These are phyloP conservation scores for Taiwanofungus camphoratus DNA, from an alignment of 1,284 basidiomycete species.

Conservation along the genomic window DNA sequence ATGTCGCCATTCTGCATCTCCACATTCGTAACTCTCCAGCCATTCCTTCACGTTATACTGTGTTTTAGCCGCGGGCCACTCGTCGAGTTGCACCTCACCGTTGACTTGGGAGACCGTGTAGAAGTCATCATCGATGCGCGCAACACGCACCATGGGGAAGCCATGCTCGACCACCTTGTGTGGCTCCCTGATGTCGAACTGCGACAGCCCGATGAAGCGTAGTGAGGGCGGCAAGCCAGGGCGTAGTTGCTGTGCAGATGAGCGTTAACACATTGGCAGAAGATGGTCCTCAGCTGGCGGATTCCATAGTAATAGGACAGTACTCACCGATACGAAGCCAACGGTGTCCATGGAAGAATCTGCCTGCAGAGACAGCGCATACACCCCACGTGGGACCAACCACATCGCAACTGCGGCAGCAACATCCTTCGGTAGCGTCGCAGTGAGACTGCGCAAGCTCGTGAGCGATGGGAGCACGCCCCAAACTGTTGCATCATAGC, in stretches of 20 bases:
- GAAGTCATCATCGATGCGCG: slow-evolving; percentile 47
- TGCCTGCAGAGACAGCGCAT: slow-evolving; percentile 45
- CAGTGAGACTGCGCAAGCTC: slow-evolving; percentile 44
- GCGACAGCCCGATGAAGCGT: slow-evolving; percentile 48
- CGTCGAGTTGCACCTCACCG: slow-evolving; percentile 28
- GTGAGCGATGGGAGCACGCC: slow-evolving; percentile 58
- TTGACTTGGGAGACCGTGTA: slow-evolving; percentile 40
- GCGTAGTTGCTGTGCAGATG: slow-evolving; percentile 47
- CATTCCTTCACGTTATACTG: slow-evolving; percentile 50
- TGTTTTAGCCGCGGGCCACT: slow-evolving; percentile 49
- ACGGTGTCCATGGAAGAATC: slow-evolving; percentile 29
- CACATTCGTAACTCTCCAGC: slow-evolving; percentile 46
- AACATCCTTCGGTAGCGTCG: slow-evolving; percentile 60
- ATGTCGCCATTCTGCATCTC: slow-evolving; percentile 27
- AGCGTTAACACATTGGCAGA: not conserved
- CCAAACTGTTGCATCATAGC: slow-evolving; percentile 64
- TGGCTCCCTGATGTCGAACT: slow-evolving; percentile 41
- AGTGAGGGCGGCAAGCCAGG: slow-evolving; percentile 49
- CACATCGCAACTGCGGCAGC: slow-evolving; percentile 59
- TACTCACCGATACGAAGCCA: slow-evolving; percentile 27
- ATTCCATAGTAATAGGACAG: not conserved
- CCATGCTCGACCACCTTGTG: slow-evolving; percentile 45
- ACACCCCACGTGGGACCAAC: slow-evolving; percentile 57
- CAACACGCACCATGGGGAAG: slow-evolving; percentile 53
- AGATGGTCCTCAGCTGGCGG: too few relatives aligned